Evolutionary conservation across 352 stramenopile species (phyloP), one percentile per base, ranked within the genome.

Genomic region (Phytopythium helicoides): DNA sequence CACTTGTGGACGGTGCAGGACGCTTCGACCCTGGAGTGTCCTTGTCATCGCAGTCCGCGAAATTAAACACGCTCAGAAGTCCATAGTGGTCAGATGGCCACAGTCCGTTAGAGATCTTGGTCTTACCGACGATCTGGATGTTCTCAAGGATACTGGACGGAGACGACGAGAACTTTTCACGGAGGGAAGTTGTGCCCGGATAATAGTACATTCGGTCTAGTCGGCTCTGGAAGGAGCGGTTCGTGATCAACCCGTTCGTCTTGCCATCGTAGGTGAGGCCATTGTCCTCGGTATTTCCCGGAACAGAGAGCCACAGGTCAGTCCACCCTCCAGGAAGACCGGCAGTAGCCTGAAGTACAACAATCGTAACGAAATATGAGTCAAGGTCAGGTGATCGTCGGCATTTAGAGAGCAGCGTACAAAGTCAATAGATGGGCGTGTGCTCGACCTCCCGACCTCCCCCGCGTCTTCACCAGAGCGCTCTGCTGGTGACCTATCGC

Each of bases 31-130:
- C 28, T n/a, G 28, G 10, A 16, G 28, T 38, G 3, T 47, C 16
- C 14, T 63, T 38, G 6, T 54, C 21, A 6, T 69, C 52, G 23
- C 66, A 39, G 12, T 37, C 44, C 6, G 41, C 40, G 45, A 86
- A 71, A 3, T 54, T 63, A 47, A 84, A 85, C 0, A 64, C 71
- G 34, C 68, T 66, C 47, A 87, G 58, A 16, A 92, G 47, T 7
- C 82, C 82, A 61, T 86, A 92, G 42, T 92, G 82, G 46, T 92
- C 79, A 1, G 82, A 92, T 5, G 74, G 55, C 81, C 81, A 92
- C 3, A 90, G 37, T 33, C 71, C 66, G n/a, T 88, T 73, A 5
- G 71, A 62, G 35, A 92, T 89, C 21, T 76, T 71, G 52, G 84
- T 62, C 21, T 81, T 85, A 15, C 79, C 81, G 2, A 92, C 64